Conservation (phyloP, 805 yeast genomes). For the Candida rishiriensis region DNA sequence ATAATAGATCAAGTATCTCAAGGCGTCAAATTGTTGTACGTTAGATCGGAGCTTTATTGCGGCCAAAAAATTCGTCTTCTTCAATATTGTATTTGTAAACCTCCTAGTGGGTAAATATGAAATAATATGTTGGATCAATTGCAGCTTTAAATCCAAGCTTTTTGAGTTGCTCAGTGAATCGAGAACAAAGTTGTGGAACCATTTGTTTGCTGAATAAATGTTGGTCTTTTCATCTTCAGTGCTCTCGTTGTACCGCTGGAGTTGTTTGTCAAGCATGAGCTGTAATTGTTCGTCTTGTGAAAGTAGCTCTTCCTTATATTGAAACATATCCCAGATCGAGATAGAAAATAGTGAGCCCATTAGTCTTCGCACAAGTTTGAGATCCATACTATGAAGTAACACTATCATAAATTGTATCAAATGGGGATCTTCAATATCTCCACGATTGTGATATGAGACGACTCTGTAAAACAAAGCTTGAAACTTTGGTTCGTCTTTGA, state of each 20-base stretch:
- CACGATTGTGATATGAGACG: conserved; percentile 22
- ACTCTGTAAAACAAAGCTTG: conserved; percentile 27
- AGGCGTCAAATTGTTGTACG: conserved; percentile 2
- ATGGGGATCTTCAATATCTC: conserved; percentile 1
- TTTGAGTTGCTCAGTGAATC: conserved; percentile 10
- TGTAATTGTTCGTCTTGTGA: conserved; percentile 9
- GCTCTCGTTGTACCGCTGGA: conserved; percentile 15
- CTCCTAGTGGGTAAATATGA: conserved; percentile 40
- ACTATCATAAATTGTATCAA: conserved; percentile 22
- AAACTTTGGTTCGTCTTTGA: conserved; percentile 22
- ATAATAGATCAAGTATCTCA: conserved; percentile 28
- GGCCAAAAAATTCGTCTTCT: conserved; percentile 23
- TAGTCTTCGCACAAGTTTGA: conserved; percentile 16
- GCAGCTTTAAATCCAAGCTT: conserved; percentile 12
- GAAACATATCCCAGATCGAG: conserved; percentile 29
- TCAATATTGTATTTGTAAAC: conserved; percentile 29
- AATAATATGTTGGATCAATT: conserved; percentile 26
- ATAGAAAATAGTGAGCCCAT: conserved; percentile 32
- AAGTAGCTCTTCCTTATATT: conserved; percentile 14
- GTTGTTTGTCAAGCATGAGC: conserved; percentile 20
- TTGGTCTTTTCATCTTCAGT: conserved; percentile 14
- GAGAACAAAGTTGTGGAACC: conserved; percentile 23
- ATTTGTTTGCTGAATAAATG: conserved; percentile 18
- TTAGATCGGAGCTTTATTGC: neutral
- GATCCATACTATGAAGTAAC: conserved; percentile 21